These are phyloP conservation scores for Pseudogymnoascus pannorum DNA, from an alignment of 2,329 filamentous ascomycete species.

Conservation along the genomic window DNA sequence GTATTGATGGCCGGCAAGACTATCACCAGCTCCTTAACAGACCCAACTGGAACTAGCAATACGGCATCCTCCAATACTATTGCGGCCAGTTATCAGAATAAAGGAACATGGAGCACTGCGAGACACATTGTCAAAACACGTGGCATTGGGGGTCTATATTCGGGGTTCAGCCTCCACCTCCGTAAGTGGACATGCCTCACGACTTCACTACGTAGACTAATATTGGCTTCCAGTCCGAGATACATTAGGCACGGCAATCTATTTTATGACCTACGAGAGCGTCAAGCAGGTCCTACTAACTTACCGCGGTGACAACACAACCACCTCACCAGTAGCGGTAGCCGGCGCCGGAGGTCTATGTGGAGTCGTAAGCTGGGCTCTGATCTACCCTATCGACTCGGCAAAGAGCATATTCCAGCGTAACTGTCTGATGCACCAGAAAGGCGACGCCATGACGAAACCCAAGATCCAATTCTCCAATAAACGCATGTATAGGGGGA, in stretches of 20 bases:
- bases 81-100: conserved; percentile 65
- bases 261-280: conserved; percentile 86
- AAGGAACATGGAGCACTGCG: conserved; percentile 70
- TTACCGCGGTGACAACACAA: conserved; percentile 60
- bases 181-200: conserved; percentile 42
- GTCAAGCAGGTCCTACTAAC: conserved; percentile 75
- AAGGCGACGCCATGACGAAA: conserved; percentile 55
- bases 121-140: conserved; percentile 69
- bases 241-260: conserved; percentile 75
- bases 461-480: conserved; percentile 75
- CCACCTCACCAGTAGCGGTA: conserved; percentile 74
- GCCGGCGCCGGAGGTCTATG: conserved; percentile 73
- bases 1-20: conserved; percentile 62
- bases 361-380: conserved; percentile 75
- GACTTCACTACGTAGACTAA: conserved; percentile 11
- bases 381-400: conserved; percentile 62
- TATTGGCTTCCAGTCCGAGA: conserved; percentile 55
- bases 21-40: conserved; percentile 30
- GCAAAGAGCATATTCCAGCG: conserved; percentile 82
- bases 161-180: conserved; percentile 71
- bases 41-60: conserved; percentile 21
- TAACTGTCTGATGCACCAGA: conserved; percentile 64
- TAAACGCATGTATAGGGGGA: conserved; percentile 70
- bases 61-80: conserved; percentile 29
- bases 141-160: conserved; percentile 68